phyloP scores from a whole-genome alignment of 2,329 filamentous ascomycete genomes.

The Mycosphaerelloides madeirae region DNA sequence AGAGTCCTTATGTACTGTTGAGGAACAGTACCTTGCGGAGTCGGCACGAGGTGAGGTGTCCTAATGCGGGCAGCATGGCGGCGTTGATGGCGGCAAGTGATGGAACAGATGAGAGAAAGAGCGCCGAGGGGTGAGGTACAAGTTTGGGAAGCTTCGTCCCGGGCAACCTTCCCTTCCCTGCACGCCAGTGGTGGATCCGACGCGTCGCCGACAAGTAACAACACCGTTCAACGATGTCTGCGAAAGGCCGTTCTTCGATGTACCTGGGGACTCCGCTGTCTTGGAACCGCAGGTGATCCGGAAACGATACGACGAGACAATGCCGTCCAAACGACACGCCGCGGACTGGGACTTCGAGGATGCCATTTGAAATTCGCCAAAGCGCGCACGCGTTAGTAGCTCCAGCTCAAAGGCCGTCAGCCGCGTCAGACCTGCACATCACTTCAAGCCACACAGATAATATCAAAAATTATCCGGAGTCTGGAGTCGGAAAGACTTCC shows the following conservation, averaged over 20 bases:
- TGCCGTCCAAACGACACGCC: constrained; percentile 1
- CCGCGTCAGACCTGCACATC: neutral
- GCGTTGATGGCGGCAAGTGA: too few species aligned
- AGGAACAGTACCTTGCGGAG: too few species aligned
- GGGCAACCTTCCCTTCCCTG: neutral
- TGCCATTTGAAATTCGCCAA: neutral
- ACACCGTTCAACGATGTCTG: too few species aligned
- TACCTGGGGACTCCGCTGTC: too few species aligned
- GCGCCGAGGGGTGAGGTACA: neutral
- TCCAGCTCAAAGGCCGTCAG: neutral
- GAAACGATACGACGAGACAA: neutral
- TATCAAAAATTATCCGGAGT: constrained; percentile 16
- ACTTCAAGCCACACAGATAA: constrained; percentile 1
- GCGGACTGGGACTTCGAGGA: neutral
- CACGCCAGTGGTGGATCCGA: too few species aligned
- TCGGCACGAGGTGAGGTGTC: too few species aligned
- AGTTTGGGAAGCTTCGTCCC: neutral
- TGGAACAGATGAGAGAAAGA: too few species aligned
- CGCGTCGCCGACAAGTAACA: too few species aligned
- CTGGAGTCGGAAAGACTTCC: constrained; percentile 15
- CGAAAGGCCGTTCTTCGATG: too few species aligned
- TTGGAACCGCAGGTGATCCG: too few species aligned
- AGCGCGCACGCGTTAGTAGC: constrained; percentile 1
- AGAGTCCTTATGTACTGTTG: too few species aligned
- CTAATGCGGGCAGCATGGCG: too few species aligned